Conservation (phyloP, 2,329 filamentous ascomycete species). For the Neofusicoccum sp. region DNA sequence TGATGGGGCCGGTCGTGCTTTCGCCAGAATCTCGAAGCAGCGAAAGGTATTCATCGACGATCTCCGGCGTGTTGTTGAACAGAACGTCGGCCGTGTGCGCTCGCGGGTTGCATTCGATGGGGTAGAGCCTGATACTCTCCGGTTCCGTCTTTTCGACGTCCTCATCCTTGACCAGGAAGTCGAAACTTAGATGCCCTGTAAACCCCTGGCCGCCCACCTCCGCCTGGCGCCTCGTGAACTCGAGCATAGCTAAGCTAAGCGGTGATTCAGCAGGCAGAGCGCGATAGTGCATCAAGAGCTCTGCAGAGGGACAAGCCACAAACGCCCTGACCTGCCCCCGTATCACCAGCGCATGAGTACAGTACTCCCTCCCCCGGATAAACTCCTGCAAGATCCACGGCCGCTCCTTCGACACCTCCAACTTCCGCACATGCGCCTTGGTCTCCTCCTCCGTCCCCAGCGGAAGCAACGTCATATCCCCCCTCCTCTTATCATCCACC, state of each 20-base stretch:
- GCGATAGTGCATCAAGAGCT: constrained; percentile 65
- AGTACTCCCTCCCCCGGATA: constrained; percentile 64
- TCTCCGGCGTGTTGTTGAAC: constrained; percentile 47
- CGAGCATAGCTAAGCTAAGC: constrained; percentile 60
- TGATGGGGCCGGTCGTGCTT: constrained; percentile 22
- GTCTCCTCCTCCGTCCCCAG: constrained; percentile 54
- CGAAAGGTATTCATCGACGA: constrained; percentile 55
- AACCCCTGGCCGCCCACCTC: constrained; percentile 48
- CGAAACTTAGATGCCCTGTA: constrained; percentile 71
- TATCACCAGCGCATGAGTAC: constrained; percentile 69
- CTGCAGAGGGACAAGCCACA: constrained; percentile 62
- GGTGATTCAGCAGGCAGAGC: constrained; percentile 55
- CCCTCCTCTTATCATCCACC: constrained; percentile 59
- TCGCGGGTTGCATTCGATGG: constrained; percentile 70
- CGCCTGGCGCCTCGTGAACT: constrained; percentile 62
- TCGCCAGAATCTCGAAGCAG: constrained; percentile 35
- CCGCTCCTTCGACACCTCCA: constrained; percentile 54
- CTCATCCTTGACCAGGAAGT: constrained; percentile 63
- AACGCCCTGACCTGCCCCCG: constrained; percentile 64
- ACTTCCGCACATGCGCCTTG: constrained; percentile 50
- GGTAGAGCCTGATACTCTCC: constrained; percentile 49
- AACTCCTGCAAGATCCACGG: constrained; percentile 71
- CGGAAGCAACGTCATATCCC: constrained; percentile 65
- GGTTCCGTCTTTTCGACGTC: constrained; percentile 30
- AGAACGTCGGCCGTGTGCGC: constrained; percentile 66